Base-by-base conservation (phyloP, 2,329 filamentous ascomycete species). In the Cercospora sesami region DNA sequence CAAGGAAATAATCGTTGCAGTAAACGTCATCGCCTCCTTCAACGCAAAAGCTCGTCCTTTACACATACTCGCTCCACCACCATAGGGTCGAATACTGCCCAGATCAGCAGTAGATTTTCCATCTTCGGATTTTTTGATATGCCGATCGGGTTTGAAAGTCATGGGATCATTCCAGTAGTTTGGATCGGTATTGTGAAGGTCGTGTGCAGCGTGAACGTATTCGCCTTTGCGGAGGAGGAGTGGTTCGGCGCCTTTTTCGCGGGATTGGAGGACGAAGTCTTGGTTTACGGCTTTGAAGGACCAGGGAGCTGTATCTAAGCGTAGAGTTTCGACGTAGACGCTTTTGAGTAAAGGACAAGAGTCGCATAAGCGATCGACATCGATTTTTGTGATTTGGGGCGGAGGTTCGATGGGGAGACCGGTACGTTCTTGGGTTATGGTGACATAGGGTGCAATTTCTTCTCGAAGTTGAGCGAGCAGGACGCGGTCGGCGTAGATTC, bases 1-100 rank as follows among this genome's bases (percentile, higher is more conserved):
- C 72, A 86, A 80, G 5, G 81, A 79, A 21, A 88, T 73, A 23
- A 89, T 81, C 1, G 83, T 81, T 16, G 86, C 85, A 1, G 82
- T 80, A 55, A 86, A 83, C 26, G 82, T 76, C 53, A 88, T 71
- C 18, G 83, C 80, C 72, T 85, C 81, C 59, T 82, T 79, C 72
- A 86, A 82, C 2, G 83, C 84, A 68, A 86, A 84, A 1, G 78
- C 76, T 12, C 83, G 79, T 3, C 83, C 84, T 74, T 85, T 85
- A 68, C 83, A 86, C 71, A 84, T 83, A 64, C 73, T 78, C 18
- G 67, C 60, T 10, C 83, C 85, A 8, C 81, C 82, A 76, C 78
- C 78, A 73, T 83, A 86, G 0, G 83, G 81, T 42, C 80, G 76
- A 51, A 86, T 81, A 0, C 78, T 81, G 3, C 80, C 79, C 65